A percentile compares a stretch with the other conserved stretches of the same genome.
phyloP scores from a whole-genome alignment of 2,329 filamentous ascomycete genomes.

The Coleophoma crateriformis region DNA sequence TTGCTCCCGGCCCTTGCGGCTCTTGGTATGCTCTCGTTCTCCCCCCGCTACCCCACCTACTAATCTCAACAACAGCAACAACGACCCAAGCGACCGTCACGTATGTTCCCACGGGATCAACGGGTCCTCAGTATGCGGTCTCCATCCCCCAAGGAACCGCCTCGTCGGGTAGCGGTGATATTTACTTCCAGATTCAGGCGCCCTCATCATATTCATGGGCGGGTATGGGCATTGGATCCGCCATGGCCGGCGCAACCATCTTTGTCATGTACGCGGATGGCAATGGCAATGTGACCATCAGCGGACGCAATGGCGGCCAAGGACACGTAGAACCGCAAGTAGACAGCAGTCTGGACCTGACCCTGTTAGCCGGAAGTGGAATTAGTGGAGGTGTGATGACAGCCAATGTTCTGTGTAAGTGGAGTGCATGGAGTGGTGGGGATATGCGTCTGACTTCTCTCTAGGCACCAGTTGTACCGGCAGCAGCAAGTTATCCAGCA shows the following conservation, averaged over 20 bases:
- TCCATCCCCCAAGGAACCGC: conserved; percentile 47
- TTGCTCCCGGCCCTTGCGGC: background rate
- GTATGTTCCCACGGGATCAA: conserved; percentile 6
- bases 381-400: conserved; percentile 46
- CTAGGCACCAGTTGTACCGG: conserved; percentile 13
- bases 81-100: background rate
- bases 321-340: conserved; percentile 38
- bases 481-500: conserved; percentile 10
- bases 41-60: background rate
- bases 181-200: conserved; percentile 52
- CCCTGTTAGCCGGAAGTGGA: conserved; percentile 47
- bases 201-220: conserved; percentile 49
- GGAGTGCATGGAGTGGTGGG: background rate
- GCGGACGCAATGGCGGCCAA: conserved; percentile 33
- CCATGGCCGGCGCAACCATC: conserved; percentile 51
- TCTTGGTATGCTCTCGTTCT: background rate
- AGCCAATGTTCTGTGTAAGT: conserved; percentile 48
- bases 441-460: background rate
- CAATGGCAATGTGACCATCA: conserved; percentile 48
- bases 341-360: conserved; percentile 35
- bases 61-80: background rate
- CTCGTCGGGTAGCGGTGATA: conserved; percentile 42
- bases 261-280: conserved; percentile 52
- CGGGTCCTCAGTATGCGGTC: conserved; percentile 32
- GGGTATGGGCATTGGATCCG: conserved; percentile 48